These are phyloP conservation scores for Huntiella moniliformis DNA, from an alignment of 2,329 filamentous ascomycete genomes.

Conservation along the genomic window DNA sequence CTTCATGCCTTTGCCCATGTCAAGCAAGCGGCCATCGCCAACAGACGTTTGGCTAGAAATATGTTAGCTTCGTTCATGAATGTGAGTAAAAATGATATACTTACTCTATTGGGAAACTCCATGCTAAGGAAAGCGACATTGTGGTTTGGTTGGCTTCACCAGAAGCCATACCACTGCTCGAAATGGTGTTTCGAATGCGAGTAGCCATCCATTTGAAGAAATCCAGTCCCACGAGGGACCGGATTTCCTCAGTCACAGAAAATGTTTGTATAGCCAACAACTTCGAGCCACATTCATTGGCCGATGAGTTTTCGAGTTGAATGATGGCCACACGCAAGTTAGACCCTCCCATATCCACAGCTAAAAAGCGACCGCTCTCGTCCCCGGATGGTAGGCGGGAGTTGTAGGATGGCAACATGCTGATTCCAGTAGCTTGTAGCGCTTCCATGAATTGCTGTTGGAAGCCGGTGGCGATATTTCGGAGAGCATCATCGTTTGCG, in stretches of 20 bases:
- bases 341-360: conserved; percentile 51
- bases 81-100: conserved; percentile 15
- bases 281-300: conserved; percentile 22
- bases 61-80: conserved; percentile 14
- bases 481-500: conserved; percentile 24
- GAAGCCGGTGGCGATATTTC: conserved; percentile 28
- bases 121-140: conserved; percentile 42
- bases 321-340: conserved; percentile 47
- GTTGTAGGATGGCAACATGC: conserved; percentile 49
- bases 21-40: conserved; percentile 36
- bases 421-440: conserved; percentile 32
- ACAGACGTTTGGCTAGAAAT: conserved; percentile 40
- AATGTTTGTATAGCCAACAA: conserved; percentile 20
- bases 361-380: conserved; percentile 40
- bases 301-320: conserved; percentile 27
- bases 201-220: conserved; percentile 54
- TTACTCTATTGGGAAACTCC: conserved; percentile 54
- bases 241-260: conserved; percentile 36
- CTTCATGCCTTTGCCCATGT: conserved; percentile 48
- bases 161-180: conserved; percentile 17
- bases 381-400: conserved; percentile 41
- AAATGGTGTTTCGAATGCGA: conserved; percentile 37
- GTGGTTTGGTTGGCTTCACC: conserved; percentile 14
- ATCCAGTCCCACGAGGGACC: conserved; percentile 34
- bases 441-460: conserved; percentile 36